Conservation (phyloP, 2,329 filamentous ascomycete species). For the Microdochium paspali region DNA sequence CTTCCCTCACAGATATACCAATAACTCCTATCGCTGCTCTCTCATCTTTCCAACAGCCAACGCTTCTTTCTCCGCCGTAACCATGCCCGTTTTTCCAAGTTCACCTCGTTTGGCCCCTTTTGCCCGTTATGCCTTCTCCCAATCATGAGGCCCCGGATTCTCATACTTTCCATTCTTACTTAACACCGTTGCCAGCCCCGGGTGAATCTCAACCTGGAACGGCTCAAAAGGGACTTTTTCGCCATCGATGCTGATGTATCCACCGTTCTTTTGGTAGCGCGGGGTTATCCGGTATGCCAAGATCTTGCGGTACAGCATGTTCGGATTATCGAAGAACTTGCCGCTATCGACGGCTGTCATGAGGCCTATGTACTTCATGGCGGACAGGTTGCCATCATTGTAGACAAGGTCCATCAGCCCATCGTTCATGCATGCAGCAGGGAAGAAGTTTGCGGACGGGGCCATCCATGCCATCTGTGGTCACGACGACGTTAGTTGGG, state of each 20-base stretch:
- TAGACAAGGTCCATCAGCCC: slow-evolving; percentile 79
- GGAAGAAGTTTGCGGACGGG: slow-evolving; percentile 78
- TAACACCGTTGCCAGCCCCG: slow-evolving; percentile 73
- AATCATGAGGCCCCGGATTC: slow-evolving; percentile 40
- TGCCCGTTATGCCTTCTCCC: slow-evolving; percentile 33
- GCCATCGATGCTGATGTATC: slow-evolving; percentile 86
- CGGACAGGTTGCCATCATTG: slow-evolving; percentile 66
- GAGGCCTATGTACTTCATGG: slow-evolving; percentile 56
- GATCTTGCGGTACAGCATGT: slow-evolving; percentile 76
- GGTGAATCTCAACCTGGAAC: slow-evolving; percentile 86
- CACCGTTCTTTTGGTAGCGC: slow-evolving; percentile 55
- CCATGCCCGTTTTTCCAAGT: not conserved
- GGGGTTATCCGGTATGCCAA: slow-evolving; percentile 81
- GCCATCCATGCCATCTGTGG: slow-evolving; percentile 81
- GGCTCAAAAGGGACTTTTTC: slow-evolving; percentile 79
- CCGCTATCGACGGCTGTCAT: slow-evolving; percentile 64
- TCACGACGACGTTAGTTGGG: not conserved
- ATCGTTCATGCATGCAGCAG: slow-evolving; percentile 71
- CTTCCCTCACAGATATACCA: no score
- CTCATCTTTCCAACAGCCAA: no score
- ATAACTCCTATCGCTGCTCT: no score
- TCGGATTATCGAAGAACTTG: slow-evolving; percentile 68
- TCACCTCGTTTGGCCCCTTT: no score
- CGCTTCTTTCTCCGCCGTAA: not conserved
- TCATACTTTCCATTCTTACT: slow-evolving; percentile 71